Base-by-base conservation (phyloP, 2,329 filamentous ascomycete species). In the Ophiostoma sp. region DNA sequence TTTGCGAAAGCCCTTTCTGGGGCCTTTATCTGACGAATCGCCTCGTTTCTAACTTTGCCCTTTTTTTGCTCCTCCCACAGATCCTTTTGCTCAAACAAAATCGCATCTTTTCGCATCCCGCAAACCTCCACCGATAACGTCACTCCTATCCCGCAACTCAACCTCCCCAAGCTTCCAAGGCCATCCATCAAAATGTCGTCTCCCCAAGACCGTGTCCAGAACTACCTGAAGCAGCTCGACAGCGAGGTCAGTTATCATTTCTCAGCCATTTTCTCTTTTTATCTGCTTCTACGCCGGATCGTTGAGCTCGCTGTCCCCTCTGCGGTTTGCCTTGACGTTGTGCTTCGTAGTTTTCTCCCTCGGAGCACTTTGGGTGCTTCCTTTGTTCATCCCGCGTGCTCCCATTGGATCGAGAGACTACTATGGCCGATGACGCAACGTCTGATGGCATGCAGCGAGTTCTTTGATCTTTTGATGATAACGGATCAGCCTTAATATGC, bases 141-240 rank as follows among this genome's bases (percentile, higher is more conserved):
- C 69, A 63, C 59, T 69, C 25, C 39, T n/a, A 4, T 69, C 68
- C 48, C 55, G 69, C 59, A 52, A 59, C 42, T 61, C 22, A 63
- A 48, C 28, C 48, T 48, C 42, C 22, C 39, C 39, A 42, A 25
- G n/a, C 68, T 19, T 48, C 28, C 42, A 25, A 66, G 61, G n/a
- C 59, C 61, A 69, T 22, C 64, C 69, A 17, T 5, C 83, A 88
- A 80, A 78, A 94, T 94, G 91, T 91, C 91, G 83, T 87, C 87
- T 76, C 87, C 91, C 78, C 92, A 94, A 84, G 92, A 94, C 79
- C 91, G 90, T 83, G 89, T 91, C 77, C 91, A 94, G 83, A 87
- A 92, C 80, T 91, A 93, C 80, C 87, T 96, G 81, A 88, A 89
- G 79, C 88, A 91, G 85, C 91, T 97, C 84, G 93, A 97, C 85